phyloP scores from a whole-genome alignment of 148 eudicot genomes.

The Suaeda aralocaspica region DNA sequence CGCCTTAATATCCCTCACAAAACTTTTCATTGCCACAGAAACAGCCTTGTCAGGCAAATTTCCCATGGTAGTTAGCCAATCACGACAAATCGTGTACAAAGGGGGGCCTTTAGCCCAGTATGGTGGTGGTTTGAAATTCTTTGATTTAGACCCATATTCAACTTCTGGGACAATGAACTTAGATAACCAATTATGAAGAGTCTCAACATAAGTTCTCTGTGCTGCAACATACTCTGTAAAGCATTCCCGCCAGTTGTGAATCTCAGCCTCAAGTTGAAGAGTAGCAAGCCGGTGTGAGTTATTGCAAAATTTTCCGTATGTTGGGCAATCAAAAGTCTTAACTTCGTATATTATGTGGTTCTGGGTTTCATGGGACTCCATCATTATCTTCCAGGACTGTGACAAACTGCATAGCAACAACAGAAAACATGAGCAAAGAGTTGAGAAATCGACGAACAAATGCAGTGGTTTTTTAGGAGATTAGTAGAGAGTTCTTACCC shows the following conservation, averaged over 20 bases:
- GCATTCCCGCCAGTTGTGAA: constrained; percentile 77
- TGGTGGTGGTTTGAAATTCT: constrained; percentile 37
- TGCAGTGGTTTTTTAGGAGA: neutral
- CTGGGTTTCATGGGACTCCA: constrained; percentile 92
- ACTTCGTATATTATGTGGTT: constrained; percentile 78
- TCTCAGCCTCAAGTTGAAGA: constrained; percentile 78
- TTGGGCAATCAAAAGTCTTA: constrained; percentile 67
- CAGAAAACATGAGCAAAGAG: constrained; percentile 2
- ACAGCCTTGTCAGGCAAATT: constrained; percentile 77
- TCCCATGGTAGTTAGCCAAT: constrained; percentile 61
- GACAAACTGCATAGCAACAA: constrained; percentile 48
- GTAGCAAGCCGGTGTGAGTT: constrained; percentile 83
- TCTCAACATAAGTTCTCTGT: constrained; percentile 62
- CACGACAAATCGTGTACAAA: constrained; percentile 56
- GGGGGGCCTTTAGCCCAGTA: constrained; percentile 62
- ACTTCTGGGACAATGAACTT: constrained; percentile 81
- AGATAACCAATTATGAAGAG: constrained; percentile 82
- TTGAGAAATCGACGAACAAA: neutral
- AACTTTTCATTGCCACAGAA: constrained; percentile 59
- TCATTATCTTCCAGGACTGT: constrained; percentile 73
- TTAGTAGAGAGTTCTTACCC: constrained; percentile 46
- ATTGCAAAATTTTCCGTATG: constrained; percentile 76
- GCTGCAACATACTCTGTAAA: constrained; percentile 63
- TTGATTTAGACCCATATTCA: constrained; percentile 50
- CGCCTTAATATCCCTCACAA: constrained; percentile 63